Evolutionary conservation across 768 basidiomycete species (phyloP).

Genomic region (Psilocybe subaeruginosa): DNA sequence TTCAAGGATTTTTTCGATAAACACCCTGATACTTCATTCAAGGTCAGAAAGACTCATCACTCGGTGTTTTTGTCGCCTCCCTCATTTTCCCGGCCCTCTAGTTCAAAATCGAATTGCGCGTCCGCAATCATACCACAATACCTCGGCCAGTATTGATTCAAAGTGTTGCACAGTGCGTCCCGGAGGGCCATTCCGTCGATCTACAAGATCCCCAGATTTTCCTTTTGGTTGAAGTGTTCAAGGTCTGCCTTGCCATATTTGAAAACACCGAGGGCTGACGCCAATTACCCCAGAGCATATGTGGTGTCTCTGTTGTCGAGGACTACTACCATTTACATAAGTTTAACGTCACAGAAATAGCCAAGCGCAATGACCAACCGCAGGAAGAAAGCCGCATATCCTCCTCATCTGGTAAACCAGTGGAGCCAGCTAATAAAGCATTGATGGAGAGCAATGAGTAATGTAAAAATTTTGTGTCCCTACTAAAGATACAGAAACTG

Average conservation of each 20-base stretch:
- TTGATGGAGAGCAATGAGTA: too few species aligned
- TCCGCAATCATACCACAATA: slow-evolving; percentile 78
- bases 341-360: slow-evolving; percentile 81
- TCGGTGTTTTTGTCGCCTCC: not conserved
- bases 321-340: slow-evolving; percentile 74
- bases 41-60: slow-evolving; percentile 31
- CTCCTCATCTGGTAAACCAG: too few species aligned
- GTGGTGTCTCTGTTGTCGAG: slow-evolving; percentile 74
- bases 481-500: too few species aligned
- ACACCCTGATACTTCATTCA: slow-evolving; percentile 46
- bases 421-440: too few species aligned
- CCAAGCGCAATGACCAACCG: slow-evolving; percentile 44
- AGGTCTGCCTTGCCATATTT: slow-evolving; percentile 45
- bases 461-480: too few species aligned
- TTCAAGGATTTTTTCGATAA: slow-evolving; percentile 56
- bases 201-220: slow-evolving; percentile 71
- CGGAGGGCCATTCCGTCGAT: slow-evolving; percentile 67
- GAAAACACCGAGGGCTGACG: not conserved
- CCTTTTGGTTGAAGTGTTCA: slow-evolving; percentile 82
- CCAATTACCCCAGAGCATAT: slow-evolving; percentile 55
- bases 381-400: not conserved
- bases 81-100: slow-evolving; percentile 27
- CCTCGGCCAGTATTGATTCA: slow-evolving; percentile 63
- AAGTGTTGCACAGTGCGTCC: slow-evolving; percentile 71
- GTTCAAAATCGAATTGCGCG: slow-evolving; percentile 82